Evolutionary conservation across 805 yeast genomes (phyloP), one percentile per base, ranked within the genome.

Genomic region (Sugiyamaella mastotermitis): DNA sequence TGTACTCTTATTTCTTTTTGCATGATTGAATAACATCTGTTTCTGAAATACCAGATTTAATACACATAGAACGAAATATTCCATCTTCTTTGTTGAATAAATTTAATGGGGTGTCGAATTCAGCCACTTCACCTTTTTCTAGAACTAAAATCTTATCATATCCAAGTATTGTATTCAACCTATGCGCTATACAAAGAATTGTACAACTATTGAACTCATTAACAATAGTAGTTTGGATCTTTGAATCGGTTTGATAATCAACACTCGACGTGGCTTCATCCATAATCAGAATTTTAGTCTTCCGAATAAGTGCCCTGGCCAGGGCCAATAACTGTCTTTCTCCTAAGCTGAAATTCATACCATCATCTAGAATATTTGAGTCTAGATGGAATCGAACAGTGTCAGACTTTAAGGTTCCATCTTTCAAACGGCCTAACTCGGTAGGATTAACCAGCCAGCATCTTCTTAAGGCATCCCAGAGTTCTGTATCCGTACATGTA

Each of bases 221-320:
- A 0, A 65, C 65, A 48, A 82, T 80, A 3, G 83, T 77, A 0
- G 56, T 40, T 56, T 82, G 90, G 47, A 82, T 74, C 54, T 74
- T 68, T 14, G 72, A 64, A 58, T 82, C 90, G 0, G 90, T 82
- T 49, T 76, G 80, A 53, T 76, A 76, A 56, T 82, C 90, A 16
- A 82, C 88, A 36, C 78, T 71, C 0, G 87, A 78, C 0, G 90
- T 82, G 3, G 88, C 88, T 57, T 82, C 90, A 56, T 82, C 90
- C 44, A 82, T 58, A 35, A 82, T 72, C 37, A 82, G 59, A 37
- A 82, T 74, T 51, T 70, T 76, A 11, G 81, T 62, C 28, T 70
- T 68, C 41, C 85, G 69, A 16, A 80, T 84, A 31, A 82, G 61
- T 0, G 90, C 87, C 43, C 90, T 66, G 1, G 87, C 78, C 29